Conservation (phyloP, 1,139 yeast genomes). For the Pichia sp. region DNA sequence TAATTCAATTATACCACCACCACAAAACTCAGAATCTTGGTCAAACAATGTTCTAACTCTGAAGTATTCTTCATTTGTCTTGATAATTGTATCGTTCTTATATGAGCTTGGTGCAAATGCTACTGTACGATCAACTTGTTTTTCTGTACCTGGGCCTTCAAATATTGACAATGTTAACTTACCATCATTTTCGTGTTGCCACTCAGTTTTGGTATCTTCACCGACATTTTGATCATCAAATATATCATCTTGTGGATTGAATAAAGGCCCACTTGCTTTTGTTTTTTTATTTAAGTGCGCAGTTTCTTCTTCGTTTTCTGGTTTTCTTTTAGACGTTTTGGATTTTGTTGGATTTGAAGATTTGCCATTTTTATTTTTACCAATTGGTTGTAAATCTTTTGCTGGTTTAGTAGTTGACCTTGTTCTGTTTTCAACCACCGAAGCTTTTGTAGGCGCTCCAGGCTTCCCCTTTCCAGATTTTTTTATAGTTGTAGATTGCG, state of each 20-base stretch:
- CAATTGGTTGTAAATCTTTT: too few species aligned
- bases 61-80: conserved; percentile 48
- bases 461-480: not conserved
- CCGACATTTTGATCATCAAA: not conserved
- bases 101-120: conserved; percentile 69
- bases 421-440: not conserved
- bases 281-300: not conserved
- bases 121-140: conserved; percentile 40
- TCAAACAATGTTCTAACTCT: conserved; percentile 63
- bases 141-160: conserved; percentile 46
- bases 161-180: conserved; percentile 44
- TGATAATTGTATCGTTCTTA: conserved; percentile 39
- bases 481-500: not conserved
- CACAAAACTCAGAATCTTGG: conserved; percentile 58
- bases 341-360: not conserved
- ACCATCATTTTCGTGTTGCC: conserved; percentile 43
- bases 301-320: not conserved
- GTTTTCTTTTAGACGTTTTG: not conserved
- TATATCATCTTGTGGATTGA: not conserved
- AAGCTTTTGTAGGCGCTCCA: too few species aligned
- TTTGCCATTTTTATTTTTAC: not conserved
- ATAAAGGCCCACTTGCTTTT: not conserved
- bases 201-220: conserved; percentile 37
- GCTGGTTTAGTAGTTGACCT: not conserved
- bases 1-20: conserved; percentile 68